Evolutionary conservation across 176 grass and related monocot genomes (phyloP).

Genomic region (Cocos nucifera): DNA sequence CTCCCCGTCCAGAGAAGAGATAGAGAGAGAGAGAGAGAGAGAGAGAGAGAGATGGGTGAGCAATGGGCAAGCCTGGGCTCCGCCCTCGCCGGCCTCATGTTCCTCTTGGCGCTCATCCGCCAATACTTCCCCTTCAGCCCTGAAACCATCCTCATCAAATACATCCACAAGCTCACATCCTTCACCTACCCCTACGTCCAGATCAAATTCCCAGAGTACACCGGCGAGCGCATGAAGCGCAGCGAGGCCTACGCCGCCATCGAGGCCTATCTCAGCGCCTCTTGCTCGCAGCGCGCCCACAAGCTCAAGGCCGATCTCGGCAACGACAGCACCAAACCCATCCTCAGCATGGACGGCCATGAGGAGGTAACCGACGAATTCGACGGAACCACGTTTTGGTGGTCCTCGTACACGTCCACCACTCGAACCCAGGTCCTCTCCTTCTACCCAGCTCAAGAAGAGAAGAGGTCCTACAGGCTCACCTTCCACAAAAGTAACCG

Average conservation of each 20-base stretch:
- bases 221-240: not conserved
- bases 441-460: not conserved
- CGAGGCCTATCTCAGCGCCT: constrained; percentile 18
- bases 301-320: constrained; percentile 7
- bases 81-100: not conserved
- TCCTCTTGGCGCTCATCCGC: not conserved
- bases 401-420: not conserved
- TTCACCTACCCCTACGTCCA: not conserved
- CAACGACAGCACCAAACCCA: constrained; percentile 10
- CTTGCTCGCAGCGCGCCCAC: not conserved
- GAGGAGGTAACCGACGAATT: constrained; percentile 44
- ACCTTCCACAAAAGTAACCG: constrained; percentile 46
- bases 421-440: constrained; percentile 1
- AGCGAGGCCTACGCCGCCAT: not conserved
- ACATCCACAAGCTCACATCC: not conserved
- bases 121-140: not conserved
- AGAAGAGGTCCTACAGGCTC: constrained; percentile 31
- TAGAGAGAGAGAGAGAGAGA: no score
- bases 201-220: not conserved
- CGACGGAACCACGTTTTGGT: constrained; percentile 22
- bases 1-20: no score
- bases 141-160: not conserved
- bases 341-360: constrained; percentile 28
- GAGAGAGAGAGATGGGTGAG: not conserved
- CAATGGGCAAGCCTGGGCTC: not conserved